Conservation (phyloP, 768 basidiomycete genomes). For the Crassisporium funariophilum region DNA sequence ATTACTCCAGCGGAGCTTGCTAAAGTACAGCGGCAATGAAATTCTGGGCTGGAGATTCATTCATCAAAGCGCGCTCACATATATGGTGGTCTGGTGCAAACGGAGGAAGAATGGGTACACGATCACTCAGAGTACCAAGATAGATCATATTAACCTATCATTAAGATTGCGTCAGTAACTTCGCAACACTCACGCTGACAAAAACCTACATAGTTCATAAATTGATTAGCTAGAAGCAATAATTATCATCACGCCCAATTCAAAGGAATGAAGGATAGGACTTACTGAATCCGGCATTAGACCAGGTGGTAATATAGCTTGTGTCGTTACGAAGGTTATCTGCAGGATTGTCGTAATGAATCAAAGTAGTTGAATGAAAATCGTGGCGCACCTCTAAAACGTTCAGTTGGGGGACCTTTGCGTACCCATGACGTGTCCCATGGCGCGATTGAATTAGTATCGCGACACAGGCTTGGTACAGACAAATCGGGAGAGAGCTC, state of each 20-base stretch:
- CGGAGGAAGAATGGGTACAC: constrained; percentile 50
- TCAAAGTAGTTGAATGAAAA: not conserved
- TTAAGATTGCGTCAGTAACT: not conserved
- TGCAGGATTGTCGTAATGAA: not conserved
- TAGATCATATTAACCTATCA: constrained; percentile 50
- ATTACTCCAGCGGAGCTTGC: constrained; percentile 32
- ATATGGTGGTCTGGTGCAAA: constrained; percentile 46
- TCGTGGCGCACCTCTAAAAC: constrained; percentile 17
- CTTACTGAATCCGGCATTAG: constrained; percentile 56
- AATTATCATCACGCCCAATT: not conserved
- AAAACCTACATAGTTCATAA: constrained; percentile 33
- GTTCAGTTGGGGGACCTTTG: constrained; percentile 11
- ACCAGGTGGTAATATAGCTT: constrained; percentile 58
- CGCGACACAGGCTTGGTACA: not conserved
- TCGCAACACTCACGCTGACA: not conserved
- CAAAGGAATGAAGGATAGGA: constrained; percentile 5
- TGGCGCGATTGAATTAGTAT: too few species aligned
- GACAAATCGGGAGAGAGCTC: too few species aligned
- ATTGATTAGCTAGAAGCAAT: constrained; percentile 30
- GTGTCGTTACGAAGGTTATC: constrained; percentile 42
- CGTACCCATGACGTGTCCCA: constrained; percentile 7
- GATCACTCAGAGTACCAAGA: constrained; percentile 43
- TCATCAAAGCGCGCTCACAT: constrained; percentile 20
- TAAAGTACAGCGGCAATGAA: constrained; percentile 8
- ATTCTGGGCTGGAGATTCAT: not conserved